Evolutionary conservation across 371 early-diverging fungal genomes (phyloP).

Genomic region (Coemansia sp.): DNA sequence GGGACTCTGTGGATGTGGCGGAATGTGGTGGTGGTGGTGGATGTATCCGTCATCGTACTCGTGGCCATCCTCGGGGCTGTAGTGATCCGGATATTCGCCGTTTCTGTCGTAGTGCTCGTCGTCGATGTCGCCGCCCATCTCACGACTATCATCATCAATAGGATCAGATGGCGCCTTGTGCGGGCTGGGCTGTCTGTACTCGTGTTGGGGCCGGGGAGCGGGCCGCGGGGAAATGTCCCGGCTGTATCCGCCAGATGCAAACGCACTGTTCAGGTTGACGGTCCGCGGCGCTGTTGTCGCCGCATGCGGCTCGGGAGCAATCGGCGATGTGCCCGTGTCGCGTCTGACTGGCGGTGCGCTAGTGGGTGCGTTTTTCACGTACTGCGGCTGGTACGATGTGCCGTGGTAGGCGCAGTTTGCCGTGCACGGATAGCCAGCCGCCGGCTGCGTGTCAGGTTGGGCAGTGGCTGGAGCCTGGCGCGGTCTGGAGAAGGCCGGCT

Average conservation of each 20-base stretch:
- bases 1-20: neutral
- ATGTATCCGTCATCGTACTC: neutral
- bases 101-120: neutral
- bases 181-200: neutral
- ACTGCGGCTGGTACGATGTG: neutral
- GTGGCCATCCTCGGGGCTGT: constrained; percentile 2
- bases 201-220: neutral
- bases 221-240: constrained; percentile 6
- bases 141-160: neutral
- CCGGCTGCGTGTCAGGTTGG: neutral
- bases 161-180: neutral
- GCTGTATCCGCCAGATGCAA: constrained; percentile 19
- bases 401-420: constrained; percentile 3
- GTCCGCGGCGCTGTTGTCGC: neutral
- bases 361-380: neutral
- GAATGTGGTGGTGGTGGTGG: neutral
- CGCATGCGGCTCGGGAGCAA: neutral
- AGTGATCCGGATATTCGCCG: neutral
- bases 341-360: neutral
- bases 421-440: constrained; percentile 1
- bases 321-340: neutral
- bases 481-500: neutral
- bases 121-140: neutral
- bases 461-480: neutral
- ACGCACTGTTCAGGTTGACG: constrained; percentile 6